A percentile compares a stretch with the other conserved stretches of the same genome.
phyloP scores from a whole-genome alignment of 371 early-diverging fungal genomes.

The Mucor racemosus region DNA sequence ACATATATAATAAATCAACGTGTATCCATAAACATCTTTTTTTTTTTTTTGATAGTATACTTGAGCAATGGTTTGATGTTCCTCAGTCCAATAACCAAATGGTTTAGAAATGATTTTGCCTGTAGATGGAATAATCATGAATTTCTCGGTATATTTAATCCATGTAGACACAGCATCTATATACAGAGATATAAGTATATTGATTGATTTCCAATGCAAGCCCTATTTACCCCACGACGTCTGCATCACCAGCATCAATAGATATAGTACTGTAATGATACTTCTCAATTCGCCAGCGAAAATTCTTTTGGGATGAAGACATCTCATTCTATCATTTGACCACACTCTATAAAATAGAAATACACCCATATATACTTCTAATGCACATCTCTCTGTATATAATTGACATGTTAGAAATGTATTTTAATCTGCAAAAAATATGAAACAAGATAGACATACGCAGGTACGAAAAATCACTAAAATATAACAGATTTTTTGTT shows the following conservation, averaged over 20 bases:
- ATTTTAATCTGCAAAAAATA: neutral
- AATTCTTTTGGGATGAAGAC: constrained; percentile 41
- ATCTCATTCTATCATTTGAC: constrained; percentile 41
- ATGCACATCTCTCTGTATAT: constrained; percentile 37
- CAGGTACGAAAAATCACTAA: constrained; percentile 41
- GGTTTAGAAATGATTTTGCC: constrained; percentile 40
- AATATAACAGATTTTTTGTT: neutral
- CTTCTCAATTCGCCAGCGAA: constrained; percentile 49
- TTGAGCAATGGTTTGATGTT: constrained; percentile 37
- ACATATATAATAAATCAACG: neutral
- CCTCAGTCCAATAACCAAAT: constrained; percentile 36
- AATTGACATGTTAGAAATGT: neutral
- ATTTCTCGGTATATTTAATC: constrained; percentile 56
- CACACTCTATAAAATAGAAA: constrained; percentile 40
- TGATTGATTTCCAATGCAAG: neutral
- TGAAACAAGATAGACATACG: constrained; percentile 20
- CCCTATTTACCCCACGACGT: constrained; percentile 42
- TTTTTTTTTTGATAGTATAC: constrained; percentile 15
- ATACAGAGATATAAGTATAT: too few relatives aligned
- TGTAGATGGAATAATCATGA: constrained; percentile 22
- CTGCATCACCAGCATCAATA: constrained; percentile 48
- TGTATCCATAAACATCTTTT: too few relatives aligned
- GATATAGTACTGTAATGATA: constrained; percentile 44
- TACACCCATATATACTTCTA: constrained; percentile 35
- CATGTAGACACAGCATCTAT: constrained; percentile 50